Conservation (phyloP, 371 early-diverging fungal genomes). For the Syncephalis plumigaleata region DNA sequence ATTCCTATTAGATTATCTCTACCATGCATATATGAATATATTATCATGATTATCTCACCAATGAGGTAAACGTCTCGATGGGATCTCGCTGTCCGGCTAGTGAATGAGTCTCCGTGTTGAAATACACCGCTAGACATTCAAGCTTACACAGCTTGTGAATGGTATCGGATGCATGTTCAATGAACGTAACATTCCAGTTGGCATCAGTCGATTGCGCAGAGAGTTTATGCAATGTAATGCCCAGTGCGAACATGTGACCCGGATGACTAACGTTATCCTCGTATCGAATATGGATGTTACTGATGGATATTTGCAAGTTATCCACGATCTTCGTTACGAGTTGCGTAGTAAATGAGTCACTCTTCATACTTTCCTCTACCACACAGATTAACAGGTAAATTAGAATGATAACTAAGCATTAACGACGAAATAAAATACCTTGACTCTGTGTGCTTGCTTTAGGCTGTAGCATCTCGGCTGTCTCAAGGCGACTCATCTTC, state of each 20-base stretch:
- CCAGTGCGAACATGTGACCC: conserved; percentile 69
- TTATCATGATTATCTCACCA: not conserved
- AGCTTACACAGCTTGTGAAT: conserved; percentile 69
- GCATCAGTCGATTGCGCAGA: conserved; percentile 87
- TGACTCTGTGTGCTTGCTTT: conserved; percentile 18
- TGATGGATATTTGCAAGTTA: conserved; percentile 86
- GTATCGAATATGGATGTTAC: conserved; percentile 89
- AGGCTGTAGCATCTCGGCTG: conserved; percentile 45
- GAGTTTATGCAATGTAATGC: conserved; percentile 77
- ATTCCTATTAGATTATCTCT: too few relatives aligned
- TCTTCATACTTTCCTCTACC: conserved; percentile 38
- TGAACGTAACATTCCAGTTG: conserved; percentile 69
- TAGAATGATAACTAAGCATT: not conserved
- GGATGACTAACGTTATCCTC: conserved; percentile 72
- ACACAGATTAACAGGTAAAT: not conserved
- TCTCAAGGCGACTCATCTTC: conserved; percentile 71
- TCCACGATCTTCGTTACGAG: conserved; percentile 86
- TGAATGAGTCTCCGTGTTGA: conserved; percentile 65
- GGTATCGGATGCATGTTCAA: conserved; percentile 51
- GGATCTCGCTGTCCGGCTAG: conserved; percentile 33
- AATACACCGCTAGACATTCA: conserved; percentile 71
- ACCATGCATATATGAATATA: too few relatives aligned
- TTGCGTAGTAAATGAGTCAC: conserved; percentile 61
- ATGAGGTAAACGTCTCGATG: conserved; percentile 20
- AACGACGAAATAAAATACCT: conserved; percentile 6